Evolutionary conservation across 345 rosid genomes (phyloP), one percentile per base, ranked within the genome.

Genomic region (Salix viminalis): DNA sequence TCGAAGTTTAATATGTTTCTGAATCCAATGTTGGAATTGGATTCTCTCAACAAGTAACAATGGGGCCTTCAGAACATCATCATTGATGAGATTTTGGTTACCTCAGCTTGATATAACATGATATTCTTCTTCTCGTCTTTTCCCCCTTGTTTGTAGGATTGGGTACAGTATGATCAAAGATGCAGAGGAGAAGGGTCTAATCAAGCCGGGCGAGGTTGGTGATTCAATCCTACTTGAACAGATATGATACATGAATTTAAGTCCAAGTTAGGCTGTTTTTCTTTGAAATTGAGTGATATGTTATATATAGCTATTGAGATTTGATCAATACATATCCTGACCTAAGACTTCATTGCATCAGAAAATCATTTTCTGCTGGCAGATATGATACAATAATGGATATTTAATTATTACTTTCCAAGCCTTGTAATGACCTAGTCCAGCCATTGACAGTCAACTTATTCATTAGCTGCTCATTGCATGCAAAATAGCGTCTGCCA

Each of bases 151-250:
- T 58, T 85, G 66, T 48, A 91, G 96, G 85, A 90, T 90, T 81
- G 96, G 92, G 24, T 87, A 88, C 65, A 90, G 96, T 76, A 91
- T 91, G 96, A 90, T 91, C 46, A 60, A 77, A 71, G 96, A 91
- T 87, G 96, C 96, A 71, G 96, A 88, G 83, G 92, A 87, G 81
- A 82, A 90, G 80, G 92, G 91, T 60, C 88, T 88, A 67, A 88
- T 90, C 67, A 81, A 28, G 65, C 89, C 92, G 1, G 90, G 92
- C 2, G 87, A 88, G 93, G 96, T 91, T 84, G 70, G 90, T 87
- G 10, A 72, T 61, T 28, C n/a, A 24, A 52, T 36, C 41, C 73
- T 42, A 36, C 75, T 44, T 44, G 26, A 69, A 15, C 66, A 67
- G 71, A 37, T 6, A 16, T 6, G 5, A 3, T 58, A 9, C 28